Conservation (phyloP, 225 moss, liverwort and hornwort genomes). For the Pseudisothecium myosuroides region DNA sequence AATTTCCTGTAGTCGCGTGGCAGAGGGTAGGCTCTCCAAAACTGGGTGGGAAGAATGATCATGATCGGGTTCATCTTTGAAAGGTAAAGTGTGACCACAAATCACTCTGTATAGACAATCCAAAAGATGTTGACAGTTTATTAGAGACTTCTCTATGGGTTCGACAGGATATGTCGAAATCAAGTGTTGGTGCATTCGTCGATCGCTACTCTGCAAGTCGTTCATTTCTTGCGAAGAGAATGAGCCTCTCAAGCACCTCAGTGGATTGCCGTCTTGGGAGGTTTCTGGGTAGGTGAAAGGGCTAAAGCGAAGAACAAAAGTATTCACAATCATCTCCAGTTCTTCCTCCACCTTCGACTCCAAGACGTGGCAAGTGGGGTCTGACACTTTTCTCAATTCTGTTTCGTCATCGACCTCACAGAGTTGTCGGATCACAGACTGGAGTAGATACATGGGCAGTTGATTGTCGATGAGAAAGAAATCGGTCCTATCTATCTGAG, state of each 20-base stretch:
- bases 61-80: neutral
- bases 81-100: neutral
- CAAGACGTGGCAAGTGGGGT: neutral
- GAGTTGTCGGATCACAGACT: neutral
- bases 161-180: neutral
- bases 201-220: too few relatives aligned
- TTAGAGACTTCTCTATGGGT: neutral
- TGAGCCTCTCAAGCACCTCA: neutral
- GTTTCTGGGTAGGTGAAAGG: neutral
- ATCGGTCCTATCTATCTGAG: neutral
- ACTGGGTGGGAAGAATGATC: too few relatives aligned
- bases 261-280: rapidly evolving
- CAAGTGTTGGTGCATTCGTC: neutral
- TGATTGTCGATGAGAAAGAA: neutral
- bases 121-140: neutral
- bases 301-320: neutral
- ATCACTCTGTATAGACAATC: neutral
- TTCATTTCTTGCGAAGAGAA: neutral
- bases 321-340: neutral
- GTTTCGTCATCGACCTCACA: neutral
- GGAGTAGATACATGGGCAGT: neutral
- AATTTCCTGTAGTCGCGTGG: neutral
- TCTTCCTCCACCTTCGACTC: neutral
- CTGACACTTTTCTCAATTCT: neutral
- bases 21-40: neutral